Conservation (phyloP, 768 basidiomycete genomes). For the Fomitopsis serialis region DNA sequence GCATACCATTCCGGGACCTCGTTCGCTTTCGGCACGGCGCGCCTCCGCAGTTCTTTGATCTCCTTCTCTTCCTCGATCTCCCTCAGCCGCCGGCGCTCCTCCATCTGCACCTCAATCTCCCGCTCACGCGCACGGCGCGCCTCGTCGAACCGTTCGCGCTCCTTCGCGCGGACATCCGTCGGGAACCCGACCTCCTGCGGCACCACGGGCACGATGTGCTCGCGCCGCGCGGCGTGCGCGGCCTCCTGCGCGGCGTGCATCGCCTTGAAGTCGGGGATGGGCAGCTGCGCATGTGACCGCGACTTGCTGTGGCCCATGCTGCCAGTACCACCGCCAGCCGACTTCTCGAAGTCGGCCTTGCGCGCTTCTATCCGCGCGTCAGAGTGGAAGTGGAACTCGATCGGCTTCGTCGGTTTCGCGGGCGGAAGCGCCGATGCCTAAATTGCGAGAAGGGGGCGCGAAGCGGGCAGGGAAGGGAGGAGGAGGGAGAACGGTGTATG, state of each 20-base stretch:
- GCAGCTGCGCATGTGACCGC: slow-evolving; percentile 20
- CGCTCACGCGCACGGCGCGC: slow-evolving; percentile 50
- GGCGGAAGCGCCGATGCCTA: slow-evolving; percentile 12
- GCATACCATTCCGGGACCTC: slow-evolving; percentile 77
- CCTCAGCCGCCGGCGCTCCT: slow-evolving; percentile 40
- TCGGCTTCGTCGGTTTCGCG: slow-evolving; percentile 29
- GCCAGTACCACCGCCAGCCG: slow-evolving; percentile 3
- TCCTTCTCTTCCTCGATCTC: slow-evolving; percentile 56
- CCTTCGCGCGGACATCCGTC: slow-evolving; percentile 53
- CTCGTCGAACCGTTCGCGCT: slow-evolving; percentile 61
- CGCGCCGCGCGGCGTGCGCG: slow-evolving; percentile 36
- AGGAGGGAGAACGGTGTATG: background rate
- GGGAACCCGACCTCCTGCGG: slow-evolving; percentile 43
- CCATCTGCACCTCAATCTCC: slow-evolving; percentile 42
- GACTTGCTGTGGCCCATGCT: slow-evolving; percentile 9
- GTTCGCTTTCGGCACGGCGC: slow-evolving; percentile 62
- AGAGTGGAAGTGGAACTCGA: slow-evolving; percentile 48
- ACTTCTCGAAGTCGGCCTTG: slow-evolving; percentile 31
- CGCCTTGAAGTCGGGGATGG: slow-evolving; percentile 50
- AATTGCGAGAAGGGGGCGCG: slow-evolving; percentile 1
- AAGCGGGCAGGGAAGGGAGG: no score
- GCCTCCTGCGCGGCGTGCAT: slow-evolving; percentile 45
- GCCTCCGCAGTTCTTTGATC: slow-evolving; percentile 55
- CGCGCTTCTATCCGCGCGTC: slow-evolving; percentile 46
- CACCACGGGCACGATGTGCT: slow-evolving; percentile 41